These are phyloP conservation scores for Pseudofabraea citricarpa DNA, from an alignment of 2,329 filamentous ascomycete species.

Conservation along the genomic window DNA sequence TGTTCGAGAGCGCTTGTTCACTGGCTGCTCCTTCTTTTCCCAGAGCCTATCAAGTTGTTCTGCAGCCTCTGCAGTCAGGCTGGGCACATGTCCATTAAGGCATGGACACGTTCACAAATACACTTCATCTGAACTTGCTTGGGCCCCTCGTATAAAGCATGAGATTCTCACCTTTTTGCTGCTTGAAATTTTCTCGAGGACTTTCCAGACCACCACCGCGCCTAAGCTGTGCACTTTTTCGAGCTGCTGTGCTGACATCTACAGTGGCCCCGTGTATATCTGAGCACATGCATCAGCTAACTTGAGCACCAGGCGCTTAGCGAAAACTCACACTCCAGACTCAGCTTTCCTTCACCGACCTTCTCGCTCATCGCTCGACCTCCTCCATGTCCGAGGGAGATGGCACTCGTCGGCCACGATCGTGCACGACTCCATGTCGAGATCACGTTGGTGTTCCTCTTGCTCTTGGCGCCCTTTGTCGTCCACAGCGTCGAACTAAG, in stretches of 20 bases:
- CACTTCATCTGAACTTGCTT: conserved; percentile 19
- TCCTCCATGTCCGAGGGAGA: neutral
- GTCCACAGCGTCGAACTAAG: no score
- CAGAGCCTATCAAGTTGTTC: conserved; percentile 26
- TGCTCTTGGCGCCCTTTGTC: no score
- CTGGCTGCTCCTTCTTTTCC: conserved; percentile 22
- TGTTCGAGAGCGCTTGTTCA: conserved; percentile 27
- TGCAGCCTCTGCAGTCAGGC: conserved; percentile 25
- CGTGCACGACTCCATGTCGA: no score
- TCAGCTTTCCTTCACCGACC: neutral
- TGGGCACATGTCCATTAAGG: conserved; percentile 26
- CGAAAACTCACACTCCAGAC: neutral
- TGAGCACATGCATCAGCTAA: neutral
- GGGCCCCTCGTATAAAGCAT: conserved; percentile 23
- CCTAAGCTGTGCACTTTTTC: neutral
- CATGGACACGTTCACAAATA: conserved; percentile 28
- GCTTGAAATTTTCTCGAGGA: conserved; percentile 6
- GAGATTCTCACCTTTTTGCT: conserved; percentile 11
- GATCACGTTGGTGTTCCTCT: no score
- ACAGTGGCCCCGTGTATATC: neutral
- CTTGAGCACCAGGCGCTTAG: conserved; percentile 1
- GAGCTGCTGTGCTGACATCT: conserved; percentile 2
- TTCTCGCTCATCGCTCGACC: neutral
- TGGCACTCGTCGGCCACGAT: no score
- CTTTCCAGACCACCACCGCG: conserved; percentile 2